Evolutionary conservation across 163 green algal species (phyloP), one percentile per base, ranked within the genome.

Genomic region (Chloroidium sp.): DNA sequence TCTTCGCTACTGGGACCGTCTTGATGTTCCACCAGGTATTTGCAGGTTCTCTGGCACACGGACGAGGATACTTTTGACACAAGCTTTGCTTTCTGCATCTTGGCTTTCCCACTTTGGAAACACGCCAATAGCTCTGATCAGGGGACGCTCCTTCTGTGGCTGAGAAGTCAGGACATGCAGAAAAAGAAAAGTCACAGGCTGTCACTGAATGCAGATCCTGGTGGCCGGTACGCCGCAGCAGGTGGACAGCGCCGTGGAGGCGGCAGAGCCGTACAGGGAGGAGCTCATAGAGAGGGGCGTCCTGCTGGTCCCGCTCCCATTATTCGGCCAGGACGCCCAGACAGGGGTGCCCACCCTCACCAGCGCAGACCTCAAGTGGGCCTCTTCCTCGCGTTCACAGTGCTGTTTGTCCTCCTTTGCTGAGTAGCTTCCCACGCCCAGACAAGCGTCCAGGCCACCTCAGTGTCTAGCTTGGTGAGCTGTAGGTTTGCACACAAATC

Each of bases 261-360:
- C 79, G 57, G 93, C 93, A 4, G 91, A 93, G 81, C 87, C 87
- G 0, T 90, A 89, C 78, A 87, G 84, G 62, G 87, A 91, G 62
- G 84, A 91, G 75, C 88, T 97, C 57, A 13, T 84, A 75, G 83
- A 89, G 79, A 84, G 91, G 0, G 93, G 93, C 0, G 91, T 97
- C 69, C 78, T 97, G 3, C 79, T 97, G 1, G 87, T 97, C 59
- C 83, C 90, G 2, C 75, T 95, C 78, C 85, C 88, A n/a, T 83
- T 92, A 67, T 76, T 85, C 76, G 76, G 76, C 3, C 69, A 68
- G n/a, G 69, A 76, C 3, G 69, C 10, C 10, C 14, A 36, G 14
- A 59, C 10, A 4, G 69, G 12, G 10, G 6, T 76, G 69, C 72
- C 72, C 58, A 62, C 77, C 64, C 62, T 79, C 10, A 62, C 2